Conservation (phyloP, 2,329 filamentous ascomycete species). For the Colletotrichum tropicicola region DNA sequence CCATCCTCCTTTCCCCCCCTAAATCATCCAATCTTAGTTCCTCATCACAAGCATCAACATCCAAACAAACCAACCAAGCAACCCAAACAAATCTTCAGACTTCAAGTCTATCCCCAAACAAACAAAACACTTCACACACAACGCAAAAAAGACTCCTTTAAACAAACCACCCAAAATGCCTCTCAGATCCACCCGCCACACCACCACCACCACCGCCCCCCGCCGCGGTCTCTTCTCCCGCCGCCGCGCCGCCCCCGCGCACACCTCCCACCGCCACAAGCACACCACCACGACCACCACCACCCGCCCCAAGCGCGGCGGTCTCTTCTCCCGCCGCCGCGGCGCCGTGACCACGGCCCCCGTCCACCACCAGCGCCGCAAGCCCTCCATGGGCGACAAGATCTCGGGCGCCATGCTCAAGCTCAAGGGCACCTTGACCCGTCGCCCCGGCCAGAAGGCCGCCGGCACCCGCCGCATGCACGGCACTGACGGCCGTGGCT, state of each 20-base stretch:
- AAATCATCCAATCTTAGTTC: neutral
- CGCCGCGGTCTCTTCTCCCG: constrained; percentile 34
- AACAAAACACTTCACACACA: neutral
- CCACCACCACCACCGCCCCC: constrained; percentile 31
- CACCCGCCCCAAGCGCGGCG: constrained; percentile 49
- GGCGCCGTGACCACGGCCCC: constrained; percentile 37
- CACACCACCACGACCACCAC: constrained; percentile 41
- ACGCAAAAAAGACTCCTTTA: neutral
- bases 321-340: constrained; percentile 50
- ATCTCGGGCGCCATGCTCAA: constrained; percentile 79
- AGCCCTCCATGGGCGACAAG: constrained; percentile 78
- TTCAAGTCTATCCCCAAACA: constrained; percentile 15
- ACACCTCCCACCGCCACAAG: constrained; percentile 36
- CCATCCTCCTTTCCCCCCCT: constrained; percentile 1
- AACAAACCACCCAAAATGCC: constrained; percentile 40
- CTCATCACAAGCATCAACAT: constrained; percentile 14
- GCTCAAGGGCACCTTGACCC: constrained; percentile 75
- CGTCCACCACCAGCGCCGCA: constrained; percentile 72
- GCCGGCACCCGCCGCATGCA: constrained; percentile 79
- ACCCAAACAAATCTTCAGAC: constrained; percentile 5
- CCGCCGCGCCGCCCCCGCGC: constrained; percentile 31
- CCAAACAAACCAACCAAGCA: constrained; percentile 13
- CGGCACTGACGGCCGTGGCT: constrained; percentile 75
- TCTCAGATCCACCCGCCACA: constrained; percentile 35
- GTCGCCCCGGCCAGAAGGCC: constrained; percentile 71